Conservation (phyloP, 495 filamentous ascomycete genomes). For the Cercophora sp. region DNA sequence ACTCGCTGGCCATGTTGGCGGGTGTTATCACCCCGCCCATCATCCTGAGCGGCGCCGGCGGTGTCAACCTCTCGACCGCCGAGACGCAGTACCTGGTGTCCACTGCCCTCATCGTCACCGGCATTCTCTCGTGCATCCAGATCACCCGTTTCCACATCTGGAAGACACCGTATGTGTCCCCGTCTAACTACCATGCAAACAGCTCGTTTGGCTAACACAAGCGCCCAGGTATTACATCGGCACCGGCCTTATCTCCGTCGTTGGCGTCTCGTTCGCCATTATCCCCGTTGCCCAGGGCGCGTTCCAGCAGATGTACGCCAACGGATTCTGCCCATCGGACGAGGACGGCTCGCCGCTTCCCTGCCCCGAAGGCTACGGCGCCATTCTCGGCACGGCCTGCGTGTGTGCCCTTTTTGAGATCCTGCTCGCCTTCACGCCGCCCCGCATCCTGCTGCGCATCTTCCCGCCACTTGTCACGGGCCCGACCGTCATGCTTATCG, state of each 20-base stretch:
- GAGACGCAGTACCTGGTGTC: constrained; percentile 81
- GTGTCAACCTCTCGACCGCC: constrained; percentile 60
- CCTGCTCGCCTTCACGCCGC: constrained; percentile 69
- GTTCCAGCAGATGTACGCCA: constrained; percentile 79
- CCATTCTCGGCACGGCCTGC: constrained; percentile 70
- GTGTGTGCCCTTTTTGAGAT: constrained; percentile 72
- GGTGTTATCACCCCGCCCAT: constrained; percentile 74
- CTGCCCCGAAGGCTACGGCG: constrained; percentile 83
- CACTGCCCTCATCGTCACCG: constrained; percentile 81
- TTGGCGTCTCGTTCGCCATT: constrained; percentile 81
- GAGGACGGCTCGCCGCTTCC: constrained; percentile 63
- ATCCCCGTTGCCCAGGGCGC: constrained; percentile 80
- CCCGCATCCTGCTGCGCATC: constrained; percentile 63
- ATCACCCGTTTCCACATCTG: constrained; percentile 81
- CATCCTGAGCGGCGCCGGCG: constrained; percentile 59
- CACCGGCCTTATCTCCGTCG: constrained; percentile 86
- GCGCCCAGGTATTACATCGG: constrained; percentile 65
- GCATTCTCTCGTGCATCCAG: constrained; percentile 73
- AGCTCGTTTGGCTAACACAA: not conserved
- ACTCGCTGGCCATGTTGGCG: constrained; percentile 51
- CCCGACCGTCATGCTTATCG: constrained; percentile 66
- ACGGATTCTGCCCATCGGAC: constrained; percentile 67
- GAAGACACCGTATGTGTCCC: constrained; percentile 59
- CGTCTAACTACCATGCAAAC: not conserved
- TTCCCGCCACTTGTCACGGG: constrained; percentile 91